phyloP scores from a whole-genome alignment of 2,329 filamentous ascomycete species.

The Anthostomella pinea region DNA sequence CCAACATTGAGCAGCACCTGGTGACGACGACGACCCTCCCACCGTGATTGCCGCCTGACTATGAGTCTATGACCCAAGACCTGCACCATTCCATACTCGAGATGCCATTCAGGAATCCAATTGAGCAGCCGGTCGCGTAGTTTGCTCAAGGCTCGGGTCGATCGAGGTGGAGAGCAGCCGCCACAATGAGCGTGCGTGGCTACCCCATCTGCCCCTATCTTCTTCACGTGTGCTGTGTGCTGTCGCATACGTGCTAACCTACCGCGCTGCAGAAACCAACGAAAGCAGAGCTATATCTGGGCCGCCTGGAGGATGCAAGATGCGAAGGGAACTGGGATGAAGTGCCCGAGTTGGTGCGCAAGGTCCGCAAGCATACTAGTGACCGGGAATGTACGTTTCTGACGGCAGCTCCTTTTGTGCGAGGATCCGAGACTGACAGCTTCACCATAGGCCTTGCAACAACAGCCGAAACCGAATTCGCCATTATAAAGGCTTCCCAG shows the following conservation, averaged over 20 bases:
- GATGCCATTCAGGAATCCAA: conserved; percentile 21
- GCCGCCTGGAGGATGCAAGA: conserved; percentile 78
- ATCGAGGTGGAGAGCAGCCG: conserved; percentile 10
- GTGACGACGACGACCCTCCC: background rate
- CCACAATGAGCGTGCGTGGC: conserved; percentile 30
- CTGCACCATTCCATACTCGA: conserved; percentile 12
- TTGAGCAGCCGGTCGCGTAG: conserved; percentile 20
- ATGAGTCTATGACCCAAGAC: conserved; percentile 1
- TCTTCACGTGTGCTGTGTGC: conserved; percentile 12
- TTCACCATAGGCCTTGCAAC: conserved; percentile 60
- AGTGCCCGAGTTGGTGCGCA: conserved; percentile 84
- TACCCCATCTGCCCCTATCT: conserved; percentile 2
- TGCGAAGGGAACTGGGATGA: conserved; percentile 85
- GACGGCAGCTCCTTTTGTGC: conserved; percentile 11
- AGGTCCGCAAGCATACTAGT: conserved; percentile 91
- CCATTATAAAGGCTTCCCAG: conserved; percentile 56
- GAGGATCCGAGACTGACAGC: conserved; percentile 14
- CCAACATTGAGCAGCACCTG: background rate
- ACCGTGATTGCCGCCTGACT: conserved; percentile 3
- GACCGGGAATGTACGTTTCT: conserved; percentile 70
- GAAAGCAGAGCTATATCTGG: conserved; percentile 81
- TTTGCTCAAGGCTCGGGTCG: conserved; percentile 19
- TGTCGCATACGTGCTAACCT: conserved; percentile 18
- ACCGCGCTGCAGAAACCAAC: conserved; percentile 47
- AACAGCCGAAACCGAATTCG: conserved; percentile 66